Conservation (phyloP, 331 rosid species). For the Acacia pycnantha region DNA sequence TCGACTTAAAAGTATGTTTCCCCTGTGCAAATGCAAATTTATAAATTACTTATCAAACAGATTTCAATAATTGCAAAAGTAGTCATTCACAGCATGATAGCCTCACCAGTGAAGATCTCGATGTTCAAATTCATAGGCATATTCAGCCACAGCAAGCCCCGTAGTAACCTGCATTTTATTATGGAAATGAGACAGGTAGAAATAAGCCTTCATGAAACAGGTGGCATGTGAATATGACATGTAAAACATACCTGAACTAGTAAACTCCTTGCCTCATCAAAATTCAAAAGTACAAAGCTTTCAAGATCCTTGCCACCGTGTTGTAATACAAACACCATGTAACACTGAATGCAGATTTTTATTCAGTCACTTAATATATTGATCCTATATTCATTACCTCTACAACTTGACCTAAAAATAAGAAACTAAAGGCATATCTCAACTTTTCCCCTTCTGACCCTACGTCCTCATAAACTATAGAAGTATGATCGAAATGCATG, state of each 20-base stretch:
- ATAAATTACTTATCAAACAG: constrained; percentile 28
- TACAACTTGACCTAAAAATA: constrained; percentile 4
- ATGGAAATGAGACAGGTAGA: constrained; percentile 9
- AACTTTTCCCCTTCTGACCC: background rate
- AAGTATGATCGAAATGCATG: background rate
- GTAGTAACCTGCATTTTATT: constrained; percentile 65
- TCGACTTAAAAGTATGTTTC: constrained; percentile 79
- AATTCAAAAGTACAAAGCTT: constrained; percentile 75
- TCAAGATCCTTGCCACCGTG: constrained; percentile 96
- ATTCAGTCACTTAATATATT: constrained; percentile 19
- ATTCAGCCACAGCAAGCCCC: constrained; percentile 95
- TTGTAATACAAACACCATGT: constrained; percentile 65
- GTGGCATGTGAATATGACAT: constrained; percentile 3
- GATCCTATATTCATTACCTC: constrained; percentile 8
- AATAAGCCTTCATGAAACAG: constrained; percentile 30
- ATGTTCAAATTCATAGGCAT: constrained; percentile 91
- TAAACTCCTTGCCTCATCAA: constrained; percentile 70
- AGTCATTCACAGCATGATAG: constrained; percentile 20
- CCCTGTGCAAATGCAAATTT: constrained; percentile 54
- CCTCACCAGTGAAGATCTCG: constrained; percentile 95
- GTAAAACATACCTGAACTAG: constrained; percentile 69
- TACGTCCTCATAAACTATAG: background rate
- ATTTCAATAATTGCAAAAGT: constrained; percentile 9
- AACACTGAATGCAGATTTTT: constrained; percentile 53
- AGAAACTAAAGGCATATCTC: constrained; percentile 14